Conservation (phyloP, 176 grass and related monocot species). For the Rhynchospora breviuscula region DNA sequence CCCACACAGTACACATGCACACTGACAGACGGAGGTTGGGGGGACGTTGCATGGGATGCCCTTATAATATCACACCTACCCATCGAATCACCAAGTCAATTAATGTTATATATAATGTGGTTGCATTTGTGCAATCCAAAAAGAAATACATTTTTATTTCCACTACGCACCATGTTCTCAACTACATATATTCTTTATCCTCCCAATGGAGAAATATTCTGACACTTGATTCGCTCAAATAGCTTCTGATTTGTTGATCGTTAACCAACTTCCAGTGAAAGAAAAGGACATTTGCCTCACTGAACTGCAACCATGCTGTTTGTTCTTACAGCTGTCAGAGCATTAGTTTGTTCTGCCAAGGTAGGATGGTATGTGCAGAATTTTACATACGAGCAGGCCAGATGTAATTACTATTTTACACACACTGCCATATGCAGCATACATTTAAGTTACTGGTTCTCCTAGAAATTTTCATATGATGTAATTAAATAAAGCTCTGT, state of each 20-base stretch:
- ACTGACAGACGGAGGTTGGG: not conserved
- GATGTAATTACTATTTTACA: not conserved
- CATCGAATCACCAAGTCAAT: not conserved
- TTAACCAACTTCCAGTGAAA: not conserved
- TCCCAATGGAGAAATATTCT: not conserved
- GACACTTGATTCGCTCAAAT: not conserved
- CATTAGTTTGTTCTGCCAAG: not conserved
- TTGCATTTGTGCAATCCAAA: not conserved
- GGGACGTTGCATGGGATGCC: not conserved
- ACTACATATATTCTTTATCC: not conserved
- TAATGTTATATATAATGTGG: not conserved
- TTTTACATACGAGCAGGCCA: not conserved
- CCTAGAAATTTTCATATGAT: too few relatives aligned
- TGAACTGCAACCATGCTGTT: not conserved
- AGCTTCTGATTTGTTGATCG: not conserved
- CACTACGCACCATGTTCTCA: not conserved
- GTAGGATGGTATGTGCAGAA: not conserved
- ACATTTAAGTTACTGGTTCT: not conserved
- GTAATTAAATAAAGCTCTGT: too few relatives aligned
- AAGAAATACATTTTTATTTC: not conserved
- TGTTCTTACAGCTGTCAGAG: not conserved
- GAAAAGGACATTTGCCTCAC: not conserved
- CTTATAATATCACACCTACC: not conserved
- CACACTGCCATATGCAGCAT: not conserved
- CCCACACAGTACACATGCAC: not conserved